Evolutionary conservation across 1,284 basidiomycete genomes (phyloP), one percentile per base, ranked within the genome.

Genomic region (Pseudozyma sp.): DNA sequence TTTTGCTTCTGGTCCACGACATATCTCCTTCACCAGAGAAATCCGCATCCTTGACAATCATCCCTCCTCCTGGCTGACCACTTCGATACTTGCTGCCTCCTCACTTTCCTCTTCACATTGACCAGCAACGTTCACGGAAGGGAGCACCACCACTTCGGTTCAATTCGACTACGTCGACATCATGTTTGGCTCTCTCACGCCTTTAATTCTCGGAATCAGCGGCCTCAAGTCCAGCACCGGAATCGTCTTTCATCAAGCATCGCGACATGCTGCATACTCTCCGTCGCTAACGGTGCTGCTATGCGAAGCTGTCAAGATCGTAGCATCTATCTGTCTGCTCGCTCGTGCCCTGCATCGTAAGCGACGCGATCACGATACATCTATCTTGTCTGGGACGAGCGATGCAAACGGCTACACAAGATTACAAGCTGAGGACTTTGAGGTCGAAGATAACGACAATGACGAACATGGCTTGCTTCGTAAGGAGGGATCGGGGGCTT

Each of bases 231-330:
- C 64, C 14, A 51, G 65, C 18, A 53, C 50, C 1, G 54, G 59
- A 21, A 68, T 62, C 40, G 51, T 68, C 34, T 49, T 53, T 9
- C 65, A 68, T 36, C 65, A 68, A 48, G 65, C 65, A 18, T 56
- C 53, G 1, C 38, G 52, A 25, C 65, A 68, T 58, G 59, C 55
- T 12, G 59, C 58, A 13, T 68, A 68, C 47, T 68, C 65, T 8
- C 58, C 65, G n/a, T 59, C 49, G 2, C 59, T 68, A 21, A 62
- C 65, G 1, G 65, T 68, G 0, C 39, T 68, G 16, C 39, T 61
- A 7, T 53, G 49, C 59, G 65, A 68, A 34, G 58, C 49, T 51
- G 31, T 68, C 65, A 68, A 68, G 50, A 58, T 68, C 49, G 19
- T 49, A n/a, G 42, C 18, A 13, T 52, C 65, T 10, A 14, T 19